Percentiles rank a stretch among this genome's conserved stretches.
phyloP scores from a whole-genome alignment of 176 grass and related monocot genomes.

The Paspalum vaginatum region DNA sequence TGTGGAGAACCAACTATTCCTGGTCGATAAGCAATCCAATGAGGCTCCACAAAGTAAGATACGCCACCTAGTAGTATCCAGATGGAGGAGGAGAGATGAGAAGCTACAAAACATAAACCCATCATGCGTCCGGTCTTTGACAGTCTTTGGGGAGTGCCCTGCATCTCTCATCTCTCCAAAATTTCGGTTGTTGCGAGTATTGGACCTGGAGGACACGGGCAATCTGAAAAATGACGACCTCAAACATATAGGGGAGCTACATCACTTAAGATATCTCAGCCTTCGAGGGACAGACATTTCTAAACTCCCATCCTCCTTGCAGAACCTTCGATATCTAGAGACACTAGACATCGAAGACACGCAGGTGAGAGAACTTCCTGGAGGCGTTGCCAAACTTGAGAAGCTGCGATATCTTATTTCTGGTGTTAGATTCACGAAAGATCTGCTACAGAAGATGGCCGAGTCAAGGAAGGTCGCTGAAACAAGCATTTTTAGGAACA shows the following conservation, averaged over 20 bases:
- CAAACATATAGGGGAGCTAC: constrained; percentile 34
- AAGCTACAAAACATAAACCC: constrained; percentile 14
- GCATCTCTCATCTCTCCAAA: constrained; percentile 10
- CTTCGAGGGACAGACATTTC: constrained; percentile 6
- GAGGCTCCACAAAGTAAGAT: constrained; percentile 39
- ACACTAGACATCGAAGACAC: constrained; percentile 45
- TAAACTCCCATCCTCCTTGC: constrained; percentile 39
- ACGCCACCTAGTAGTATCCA: constrained; percentile 44
- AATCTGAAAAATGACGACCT: constrained; percentile 32
- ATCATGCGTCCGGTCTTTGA: constrained; percentile 40
- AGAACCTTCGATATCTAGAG: constrained; percentile 46
- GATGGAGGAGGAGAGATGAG: constrained; percentile 24
- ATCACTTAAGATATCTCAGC: constrained; percentile 38
- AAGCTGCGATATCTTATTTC: constrained; percentile 40
- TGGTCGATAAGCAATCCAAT: constrained; percentile 17
- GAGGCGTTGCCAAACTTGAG: constrained; percentile 31
- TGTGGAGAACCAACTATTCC: constrained; percentile 51
- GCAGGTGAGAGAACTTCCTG: not conserved
- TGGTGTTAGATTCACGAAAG: not conserved
- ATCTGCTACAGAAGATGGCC: constrained; percentile 20
- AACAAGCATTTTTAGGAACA: not conserved
- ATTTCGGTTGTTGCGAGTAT: constrained; percentile 34
- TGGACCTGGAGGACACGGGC: constrained; percentile 42
- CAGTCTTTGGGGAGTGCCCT: constrained; percentile 28
- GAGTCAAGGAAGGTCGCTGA: not conserved